Evolutionary conservation across 2,329 filamentous ascomycete genomes (phyloP), one percentile per base, ranked within the genome.

Genomic region (Aspergillus fructus): DNA sequence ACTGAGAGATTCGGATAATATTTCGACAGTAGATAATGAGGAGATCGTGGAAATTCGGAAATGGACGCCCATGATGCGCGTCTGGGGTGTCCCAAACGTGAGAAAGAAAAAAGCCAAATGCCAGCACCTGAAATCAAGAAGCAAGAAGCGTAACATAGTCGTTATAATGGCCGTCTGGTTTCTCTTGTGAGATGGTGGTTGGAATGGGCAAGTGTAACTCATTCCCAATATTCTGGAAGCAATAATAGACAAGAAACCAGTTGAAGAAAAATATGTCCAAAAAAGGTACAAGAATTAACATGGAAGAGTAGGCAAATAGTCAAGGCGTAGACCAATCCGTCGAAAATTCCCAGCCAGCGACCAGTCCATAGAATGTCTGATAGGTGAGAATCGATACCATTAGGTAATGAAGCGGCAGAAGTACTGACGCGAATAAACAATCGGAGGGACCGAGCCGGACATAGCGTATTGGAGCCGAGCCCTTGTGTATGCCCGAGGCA

Each of bases 121-220:
- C 50, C 56, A 54, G 56, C 50, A 53, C 50, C 53, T 49, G 55
- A 53, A 46, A 49, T 17, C 17, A 47, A 33, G 53, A 40, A 49
- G 6, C 30, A 42, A 53, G 23, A 49, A 45, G 21, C 12, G 37
- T 27, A 40, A 39, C 21, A 27, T n/a, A 37, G 37, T 27, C 19
- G 40, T 37, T n/a, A 50, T 48, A 17, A 48, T 17, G 21, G 9
- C 30, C 17, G 13, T 21, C 13, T 2, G 11, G 33, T 40, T 27
- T 37, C 19, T 19, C 39, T 37, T 45, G 17, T 34, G 15, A 45
- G 23, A n/a, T 17, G 33, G 33, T 13, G 15, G 21, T 37, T 24
- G 34, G 9, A 17, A 43, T n/a, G 23, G 43, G n/a, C 9, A 30
- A 24, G 24, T 6, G 43, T 13, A 15, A 3, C 6, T 30, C 13